A percentile compares a stretch with the other conserved stretches of the same genome.
phyloP scores from a whole-genome alignment of 176 grass and related monocot species.

The Echinochloa phyllopogon region DNA sequence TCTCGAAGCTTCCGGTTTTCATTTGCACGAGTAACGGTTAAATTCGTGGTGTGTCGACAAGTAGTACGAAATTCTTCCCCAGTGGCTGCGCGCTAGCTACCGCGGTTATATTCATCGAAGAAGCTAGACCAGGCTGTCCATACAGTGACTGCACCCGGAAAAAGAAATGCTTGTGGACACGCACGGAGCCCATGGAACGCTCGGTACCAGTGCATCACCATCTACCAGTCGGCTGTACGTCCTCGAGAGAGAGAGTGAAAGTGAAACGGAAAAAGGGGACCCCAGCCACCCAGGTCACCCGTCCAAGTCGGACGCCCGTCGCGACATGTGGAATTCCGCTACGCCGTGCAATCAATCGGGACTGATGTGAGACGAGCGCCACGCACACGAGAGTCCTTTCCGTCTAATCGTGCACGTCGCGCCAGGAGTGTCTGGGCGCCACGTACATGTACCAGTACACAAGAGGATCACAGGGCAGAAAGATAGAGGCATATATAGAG shows the following conservation, averaged over 20 bases:
- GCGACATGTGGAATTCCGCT: constrained; percentile 26
- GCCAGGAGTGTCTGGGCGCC: too few relatives aligned
- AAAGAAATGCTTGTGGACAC: background rate
- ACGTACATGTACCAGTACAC: too few relatives aligned
- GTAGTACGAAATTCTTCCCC: background rate
- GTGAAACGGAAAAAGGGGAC: background rate
- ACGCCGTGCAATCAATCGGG: too few relatives aligned
- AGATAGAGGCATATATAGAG: too few relatives aligned
- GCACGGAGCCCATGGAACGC: background rate
- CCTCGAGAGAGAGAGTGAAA: background rate
- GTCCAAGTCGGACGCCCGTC: constrained; percentile 5
- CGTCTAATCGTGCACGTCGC: too few relatives aligned
- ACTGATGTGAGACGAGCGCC: too few relatives aligned
- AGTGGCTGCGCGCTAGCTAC: background rate
- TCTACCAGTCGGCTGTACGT: background rate
- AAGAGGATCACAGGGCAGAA: too few relatives aligned
- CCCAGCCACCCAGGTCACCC: constrained; percentile 36
- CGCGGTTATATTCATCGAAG: background rate
- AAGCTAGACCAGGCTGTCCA: background rate
- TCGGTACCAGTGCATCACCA: background rate
- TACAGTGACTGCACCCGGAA: background rate
- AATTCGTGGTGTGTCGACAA: background rate
- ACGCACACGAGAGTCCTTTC: too few relatives aligned
- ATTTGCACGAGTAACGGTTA: too few relatives aligned
- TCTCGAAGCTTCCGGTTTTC: too few relatives aligned